Base-by-base conservation (phyloP, 805 yeast species). In the Hanseniaspora mollemarum region DNA sequence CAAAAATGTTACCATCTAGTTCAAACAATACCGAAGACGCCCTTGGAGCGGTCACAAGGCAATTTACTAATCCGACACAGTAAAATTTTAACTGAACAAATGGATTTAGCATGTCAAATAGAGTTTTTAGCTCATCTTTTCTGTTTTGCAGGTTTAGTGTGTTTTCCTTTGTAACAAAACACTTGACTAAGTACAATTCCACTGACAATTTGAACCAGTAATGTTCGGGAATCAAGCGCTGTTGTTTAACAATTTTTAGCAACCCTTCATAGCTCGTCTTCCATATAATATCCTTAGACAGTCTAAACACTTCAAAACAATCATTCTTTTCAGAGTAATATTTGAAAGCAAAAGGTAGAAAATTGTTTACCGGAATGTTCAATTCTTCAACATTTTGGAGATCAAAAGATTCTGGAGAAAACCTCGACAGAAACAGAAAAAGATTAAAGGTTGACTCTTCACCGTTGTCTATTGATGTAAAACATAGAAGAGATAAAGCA, bases 11-110 rank as follows among this genome's bases (percentile, higher is more conserved):
- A 7, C 94, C 81, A 59, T 85, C 88, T 1, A 78, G 69, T 54
- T 82, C 87, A 57, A 84, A 78, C 12, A 87, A 68, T 49, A 77
- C 71, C 12, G 86, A 73, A 6, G 82, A 77, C 21, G 83, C 74
- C 50, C 71, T 76, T 41, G 76, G 75, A 44, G 80, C 78, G 6
- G 72, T 67, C 54, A 74, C 75, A 51, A 77, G 71, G 40, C 80
- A 73, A 18, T 80, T 73, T 1, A 79, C 70, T 55, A 80, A 77
- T 0, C 84, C 83, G 42, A 83, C 70, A 1, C 94, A 77, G 48
- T 76, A 67, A 57, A 85, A 76, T 61, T 86, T 84, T 43, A 80
- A 69, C 21, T 76, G 71, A 5, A 83, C 71, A 16, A 87, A 69
- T 52, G 76, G 70, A 35, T 73, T 72, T 54, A 95, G 73, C 51